These are phyloP conservation scores for Aspergillus sp. DNA, from an alignment of 2,329 filamentous ascomycete species.

Conservation along the genomic window DNA sequence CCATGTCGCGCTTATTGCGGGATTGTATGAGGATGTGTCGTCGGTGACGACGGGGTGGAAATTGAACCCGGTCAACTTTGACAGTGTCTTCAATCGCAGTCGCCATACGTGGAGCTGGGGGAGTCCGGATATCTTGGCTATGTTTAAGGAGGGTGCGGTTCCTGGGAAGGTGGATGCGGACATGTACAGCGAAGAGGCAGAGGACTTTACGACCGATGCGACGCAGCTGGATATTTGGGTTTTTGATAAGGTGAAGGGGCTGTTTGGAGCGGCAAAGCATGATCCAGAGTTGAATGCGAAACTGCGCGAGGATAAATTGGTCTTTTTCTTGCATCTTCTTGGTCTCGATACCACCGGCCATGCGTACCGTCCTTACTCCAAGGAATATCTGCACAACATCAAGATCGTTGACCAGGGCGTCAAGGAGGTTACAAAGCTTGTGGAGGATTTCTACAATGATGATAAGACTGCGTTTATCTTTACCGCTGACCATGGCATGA, in stretches of 20 bases:
- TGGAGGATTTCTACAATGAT: conserved; percentile 78
- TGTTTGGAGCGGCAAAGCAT: conserved; percentile 72
- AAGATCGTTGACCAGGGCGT: conserved; percentile 90
- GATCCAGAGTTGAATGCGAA: conserved; percentile 68
- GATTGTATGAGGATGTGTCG: conserved; percentile 95
- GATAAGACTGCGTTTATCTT: conserved; percentile 90
- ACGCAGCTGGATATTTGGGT: conserved; percentile 85
- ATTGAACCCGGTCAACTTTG: conserved; percentile 94
- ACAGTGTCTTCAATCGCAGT: conserved; percentile 96
- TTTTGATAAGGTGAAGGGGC: conserved; percentile 81
- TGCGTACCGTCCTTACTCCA: conserved; percentile 79
- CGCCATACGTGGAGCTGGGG: conserved; percentile 99
- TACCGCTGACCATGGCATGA: conserved; percentile 98
- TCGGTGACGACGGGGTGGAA: conserved; percentile 98
- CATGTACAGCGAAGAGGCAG: conserved; percentile 73
- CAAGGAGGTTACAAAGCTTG: conserved; percentile 69
- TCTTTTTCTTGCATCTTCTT: conserved; percentile 92
- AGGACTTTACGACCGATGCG: conserved; percentile 83
- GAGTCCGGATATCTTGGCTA: conserved; percentile 91
- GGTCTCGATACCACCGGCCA: conserved; percentile 90
- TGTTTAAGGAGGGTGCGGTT: conserved; percentile 92
- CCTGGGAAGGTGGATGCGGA: conserved; percentile 82
- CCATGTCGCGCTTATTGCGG: conserved; percentile 93
- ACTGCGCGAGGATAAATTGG: conserved; percentile 74
- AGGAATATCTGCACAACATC: conserved; percentile 91